Conservation (phyloP, 352 stramenopile species). For the Pythium plurisporium region DNA sequence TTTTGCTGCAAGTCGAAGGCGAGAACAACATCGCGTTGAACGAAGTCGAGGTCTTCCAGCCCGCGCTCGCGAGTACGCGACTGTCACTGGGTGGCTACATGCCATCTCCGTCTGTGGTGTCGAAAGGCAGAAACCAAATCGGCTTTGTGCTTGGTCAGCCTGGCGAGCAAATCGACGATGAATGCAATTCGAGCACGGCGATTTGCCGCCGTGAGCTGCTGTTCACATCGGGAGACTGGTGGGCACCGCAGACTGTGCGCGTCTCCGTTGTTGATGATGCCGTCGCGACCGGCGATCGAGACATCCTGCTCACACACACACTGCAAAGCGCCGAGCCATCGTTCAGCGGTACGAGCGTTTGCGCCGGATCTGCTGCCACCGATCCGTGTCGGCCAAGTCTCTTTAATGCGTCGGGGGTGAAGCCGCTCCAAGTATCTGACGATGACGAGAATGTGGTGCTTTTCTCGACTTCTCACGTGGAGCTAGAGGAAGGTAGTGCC, state of each 20-base stretch:
- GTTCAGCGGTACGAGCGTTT: slow-evolving; percentile 37
- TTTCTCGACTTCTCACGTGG: slow-evolving; percentile 36
- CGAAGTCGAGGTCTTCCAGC: slow-evolving; percentile 64
- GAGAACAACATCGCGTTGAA: slow-evolving; percentile 57
- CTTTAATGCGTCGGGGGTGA: slow-evolving; percentile 51
- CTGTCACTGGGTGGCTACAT: slow-evolving; percentile 54
- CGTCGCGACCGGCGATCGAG: slow-evolving; percentile 46
- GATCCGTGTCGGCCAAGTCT: slow-evolving; percentile 26
- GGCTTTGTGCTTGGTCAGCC: slow-evolving; percentile 24
- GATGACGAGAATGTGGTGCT: slow-evolving; percentile 64
- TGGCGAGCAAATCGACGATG: slow-evolving; percentile 13
- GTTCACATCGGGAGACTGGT: slow-evolving; percentile 60
- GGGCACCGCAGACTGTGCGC: slow-evolving; percentile 27
- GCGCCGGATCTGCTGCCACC: background rate
- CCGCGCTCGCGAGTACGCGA: slow-evolving; percentile 42
- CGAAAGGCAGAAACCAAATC: slow-evolving; percentile 43
- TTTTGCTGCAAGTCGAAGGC: slow-evolving; percentile 50
- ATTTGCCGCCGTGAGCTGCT: slow-evolving; percentile 57
- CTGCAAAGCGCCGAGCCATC: slow-evolving; percentile 39
- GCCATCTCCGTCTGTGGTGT: slow-evolving; percentile 33
- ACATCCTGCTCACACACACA: slow-evolving; percentile 45
- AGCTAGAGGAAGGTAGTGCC: slow-evolving; percentile 48
- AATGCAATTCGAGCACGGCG: slow-evolving; percentile 30
- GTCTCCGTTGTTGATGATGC: slow-evolving; percentile 43
- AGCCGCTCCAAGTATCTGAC: slow-evolving; percentile 43